Evolutionary conservation across 73 alveolate species (phyloP).

Genomic region (Durusdinium trenchii): DNA sequence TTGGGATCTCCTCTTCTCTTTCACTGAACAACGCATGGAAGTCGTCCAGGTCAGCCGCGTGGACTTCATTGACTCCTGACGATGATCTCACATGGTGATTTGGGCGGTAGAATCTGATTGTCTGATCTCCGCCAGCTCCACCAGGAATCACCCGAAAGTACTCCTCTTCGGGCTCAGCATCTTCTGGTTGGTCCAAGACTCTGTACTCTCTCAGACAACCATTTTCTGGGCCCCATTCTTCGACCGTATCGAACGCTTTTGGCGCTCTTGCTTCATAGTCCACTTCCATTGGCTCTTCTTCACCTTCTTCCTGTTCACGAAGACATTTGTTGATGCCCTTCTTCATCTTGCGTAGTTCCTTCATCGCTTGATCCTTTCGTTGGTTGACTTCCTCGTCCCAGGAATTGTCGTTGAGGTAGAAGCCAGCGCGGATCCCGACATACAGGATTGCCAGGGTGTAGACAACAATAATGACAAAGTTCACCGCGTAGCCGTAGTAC

Average conservation of each 20-base stretch:
- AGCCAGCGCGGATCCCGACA: not conserved
- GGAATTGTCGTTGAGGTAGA: not conserved
- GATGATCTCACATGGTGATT: not conserved
- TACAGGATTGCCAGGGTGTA: not conserved
- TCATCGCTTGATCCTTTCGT: not conserved
- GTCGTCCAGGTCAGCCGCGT: not conserved
- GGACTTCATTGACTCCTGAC: not conserved
- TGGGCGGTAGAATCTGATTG: not conserved
- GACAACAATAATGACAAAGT: not conserved
- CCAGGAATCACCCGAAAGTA: not conserved
- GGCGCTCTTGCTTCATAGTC: not conserved
- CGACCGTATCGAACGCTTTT: not conserved
- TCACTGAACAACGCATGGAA: too few species aligned
- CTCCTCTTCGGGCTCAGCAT: not conserved
- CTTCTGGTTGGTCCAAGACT: not conserved
- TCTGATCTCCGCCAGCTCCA: too few species aligned
- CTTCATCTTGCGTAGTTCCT: not conserved
- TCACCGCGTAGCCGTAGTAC: not conserved
- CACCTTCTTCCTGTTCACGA: not conserved
- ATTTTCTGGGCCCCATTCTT: not conserved
- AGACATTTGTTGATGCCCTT: not conserved
- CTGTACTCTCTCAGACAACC: not conserved
- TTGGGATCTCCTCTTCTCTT: not conserved
- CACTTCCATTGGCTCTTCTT: not conserved
- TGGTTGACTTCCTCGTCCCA: not conserved